These are phyloP conservation scores for Myxozyma monticola DNA, from an alignment of 805 yeast genomes.

Conservation along the genomic window DNA sequence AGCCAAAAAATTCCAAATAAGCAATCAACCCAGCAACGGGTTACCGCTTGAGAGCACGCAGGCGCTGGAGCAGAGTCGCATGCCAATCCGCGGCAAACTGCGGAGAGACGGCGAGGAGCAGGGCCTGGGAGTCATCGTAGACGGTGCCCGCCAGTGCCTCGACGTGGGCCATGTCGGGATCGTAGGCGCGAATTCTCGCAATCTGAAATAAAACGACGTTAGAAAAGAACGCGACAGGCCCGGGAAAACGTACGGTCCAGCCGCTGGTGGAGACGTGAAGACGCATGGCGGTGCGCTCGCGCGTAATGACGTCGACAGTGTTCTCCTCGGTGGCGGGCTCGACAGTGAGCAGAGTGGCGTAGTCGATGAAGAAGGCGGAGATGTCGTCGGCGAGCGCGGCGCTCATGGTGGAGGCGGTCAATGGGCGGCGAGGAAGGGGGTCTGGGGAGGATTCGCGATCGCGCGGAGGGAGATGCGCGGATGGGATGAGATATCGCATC, in stretches of 20 bases:
- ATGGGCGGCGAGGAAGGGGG: background rate
- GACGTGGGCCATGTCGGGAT: background rate
- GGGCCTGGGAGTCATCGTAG: slow-evolving; percentile 19
- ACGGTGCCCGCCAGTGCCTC: slow-evolving; percentile 12
- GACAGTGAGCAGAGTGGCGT: slow-evolving; percentile 10
- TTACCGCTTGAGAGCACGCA: background rate
- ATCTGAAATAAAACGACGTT: slow-evolving; percentile 1
- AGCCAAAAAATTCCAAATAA: background rate
- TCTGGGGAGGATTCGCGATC: no score
- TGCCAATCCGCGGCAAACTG: slow-evolving; percentile 25
- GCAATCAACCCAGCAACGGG: no score
- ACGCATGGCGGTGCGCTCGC: slow-evolving; percentile 11
- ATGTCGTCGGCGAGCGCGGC: slow-evolving; percentile 14
- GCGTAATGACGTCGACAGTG: slow-evolving; percentile 16
- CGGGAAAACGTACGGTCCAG: slow-evolving; percentile 19
- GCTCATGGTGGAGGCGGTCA: background rate
- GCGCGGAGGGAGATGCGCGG: no score
- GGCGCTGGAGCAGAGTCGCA: slow-evolving; percentile 4
- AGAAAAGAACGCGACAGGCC: background rate
- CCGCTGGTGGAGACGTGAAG: slow-evolving; percentile 21
- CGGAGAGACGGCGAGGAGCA: slow-evolving; percentile 15
- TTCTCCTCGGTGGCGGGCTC: background rate
- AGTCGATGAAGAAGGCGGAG: slow-evolving; percentile 6
- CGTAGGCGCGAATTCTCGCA: background rate
- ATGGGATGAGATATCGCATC: no score